phyloP scores from a whole-genome alignment of 2,329 filamentous ascomycete genomes.

The Penicillium hesseltinei region DNA sequence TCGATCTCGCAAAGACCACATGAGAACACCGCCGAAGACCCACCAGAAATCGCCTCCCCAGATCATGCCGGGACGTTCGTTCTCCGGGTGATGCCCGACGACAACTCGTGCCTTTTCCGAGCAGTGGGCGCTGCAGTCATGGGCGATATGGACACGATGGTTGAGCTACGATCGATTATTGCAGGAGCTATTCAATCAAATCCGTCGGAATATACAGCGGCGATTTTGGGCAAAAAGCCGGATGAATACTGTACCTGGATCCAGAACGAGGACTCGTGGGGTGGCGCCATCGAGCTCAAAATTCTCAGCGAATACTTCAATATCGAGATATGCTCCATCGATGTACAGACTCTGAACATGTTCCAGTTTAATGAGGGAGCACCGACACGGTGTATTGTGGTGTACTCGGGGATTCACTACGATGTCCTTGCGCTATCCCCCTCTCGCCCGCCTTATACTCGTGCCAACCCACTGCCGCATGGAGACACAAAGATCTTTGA shows the following conservation, averaged over 20 bases:
- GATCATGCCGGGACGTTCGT: conserved; percentile 60
- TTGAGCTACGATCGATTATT: conserved; percentile 71
- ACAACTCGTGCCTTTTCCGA: conserved; percentile 92
- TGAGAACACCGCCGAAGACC: conserved; percentile 52
- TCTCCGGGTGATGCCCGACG: conserved; percentile 91
- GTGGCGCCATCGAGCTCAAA: conserved; percentile 83
- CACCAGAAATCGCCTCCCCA: conserved; percentile 60
- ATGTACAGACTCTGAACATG: conserved; percentile 67
- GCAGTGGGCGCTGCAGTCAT: conserved; percentile 81
- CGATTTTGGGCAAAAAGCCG: conserved; percentile 70
- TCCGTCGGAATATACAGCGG: conserved; percentile 69
- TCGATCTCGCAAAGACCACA: conserved; percentile 45
- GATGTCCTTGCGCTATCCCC: conserved; percentile 79
- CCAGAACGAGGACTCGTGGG: conserved; percentile 77
- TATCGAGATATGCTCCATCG: conserved; percentile 80
- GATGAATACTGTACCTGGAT: conserved; percentile 80
- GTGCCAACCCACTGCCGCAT: conserved; percentile 63
- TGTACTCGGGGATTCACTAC: conserved; percentile 93
- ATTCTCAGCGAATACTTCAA: conserved; percentile 83
- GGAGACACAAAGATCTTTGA: conserved; percentile 77
- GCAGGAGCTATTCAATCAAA: conserved; percentile 74
- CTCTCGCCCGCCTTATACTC: conserved; percentile 56
- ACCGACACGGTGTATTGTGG: conserved; percentile 68
- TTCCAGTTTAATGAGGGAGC: conserved; percentile 77
- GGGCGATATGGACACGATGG: conserved; percentile 64